A percentile compares a stretch with the other conserved stretches of the same genome.
Conservation (phyloP, 1,284 basidiomycete species). For the Lentinula novae-zelandiae region DNA sequence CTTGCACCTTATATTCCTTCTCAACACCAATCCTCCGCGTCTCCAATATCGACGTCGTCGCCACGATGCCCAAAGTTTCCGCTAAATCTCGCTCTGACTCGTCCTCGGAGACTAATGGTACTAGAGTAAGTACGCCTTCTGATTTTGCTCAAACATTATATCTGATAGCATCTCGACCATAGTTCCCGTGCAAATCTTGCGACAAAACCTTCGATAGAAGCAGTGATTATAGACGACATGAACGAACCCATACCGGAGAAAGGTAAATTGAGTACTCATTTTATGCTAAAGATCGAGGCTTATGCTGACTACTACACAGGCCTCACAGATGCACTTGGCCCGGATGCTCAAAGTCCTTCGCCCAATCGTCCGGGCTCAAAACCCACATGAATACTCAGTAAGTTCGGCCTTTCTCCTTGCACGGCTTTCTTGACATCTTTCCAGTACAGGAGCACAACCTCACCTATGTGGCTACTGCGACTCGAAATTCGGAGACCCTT, state of each 20-base stretch:
- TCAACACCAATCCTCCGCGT: slow-evolving; percentile 2
- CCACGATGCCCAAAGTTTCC: background rate
- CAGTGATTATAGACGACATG: slow-evolving; percentile 52
- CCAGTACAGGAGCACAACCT: slow-evolving; percentile 51
- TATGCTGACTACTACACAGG: slow-evolving; percentile 25
- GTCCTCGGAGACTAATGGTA: background rate
- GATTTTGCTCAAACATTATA: background rate
- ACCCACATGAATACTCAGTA: slow-evolving; percentile 63
- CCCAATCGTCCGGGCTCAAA: slow-evolving; percentile 50
- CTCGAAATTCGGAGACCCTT: slow-evolving; percentile 57
- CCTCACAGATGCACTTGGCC: slow-evolving; percentile 36
- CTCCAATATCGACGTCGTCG: background rate
- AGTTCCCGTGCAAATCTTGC: slow-evolving; percentile 35
- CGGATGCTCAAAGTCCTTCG: slow-evolving; percentile 46
- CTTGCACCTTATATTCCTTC: slow-evolving; percentile 8
- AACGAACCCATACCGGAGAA: slow-evolving; percentile 37
- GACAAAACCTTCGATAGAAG: slow-evolving; percentile 43
- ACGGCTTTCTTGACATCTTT: slow-evolving; percentile 5
- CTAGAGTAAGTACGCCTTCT: background rate
- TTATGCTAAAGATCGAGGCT: background rate
- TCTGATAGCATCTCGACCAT: background rate
- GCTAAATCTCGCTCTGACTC: background rate
- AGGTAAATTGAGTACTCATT: slow-evolving; percentile 30
- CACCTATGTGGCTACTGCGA: slow-evolving; percentile 46
- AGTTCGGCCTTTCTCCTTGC: slow-evolving; percentile 17